Percentiles rank a stretch among this genome's conserved stretches.
phyloP scores from a whole-genome alignment of 495 filamentous ascomycete species.

The Endocarpon pusillum region DNA sequence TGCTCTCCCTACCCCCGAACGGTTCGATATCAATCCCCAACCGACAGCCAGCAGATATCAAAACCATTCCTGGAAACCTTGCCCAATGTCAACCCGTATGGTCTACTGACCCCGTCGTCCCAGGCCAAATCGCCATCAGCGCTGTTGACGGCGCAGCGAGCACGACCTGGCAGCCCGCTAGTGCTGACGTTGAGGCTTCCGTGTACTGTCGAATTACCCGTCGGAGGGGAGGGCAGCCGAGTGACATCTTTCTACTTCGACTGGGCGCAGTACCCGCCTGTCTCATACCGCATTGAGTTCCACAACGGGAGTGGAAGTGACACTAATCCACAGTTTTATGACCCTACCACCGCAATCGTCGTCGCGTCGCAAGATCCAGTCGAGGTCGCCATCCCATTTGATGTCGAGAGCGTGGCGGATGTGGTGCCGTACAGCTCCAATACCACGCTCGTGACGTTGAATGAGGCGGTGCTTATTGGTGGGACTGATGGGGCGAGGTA shows the following conservation, averaged over 20 bases:
- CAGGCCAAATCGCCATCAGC: slow-evolving; percentile 56
- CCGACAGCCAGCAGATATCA: slow-evolving; percentile 27
- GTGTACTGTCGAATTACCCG: slow-evolving; percentile 32
- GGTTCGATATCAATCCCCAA: slow-evolving; percentile 41
- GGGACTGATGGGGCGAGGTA: slow-evolving; percentile 21
- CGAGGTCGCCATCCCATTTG: slow-evolving; percentile 21
- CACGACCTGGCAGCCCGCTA: slow-evolving; percentile 55
- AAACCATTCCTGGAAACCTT: slow-evolving; percentile 41
- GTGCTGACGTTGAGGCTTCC: slow-evolving; percentile 26
- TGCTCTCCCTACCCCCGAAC: slow-evolving; percentile 32
- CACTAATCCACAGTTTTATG: slow-evolving; percentile 4
- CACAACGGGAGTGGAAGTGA: slow-evolving; percentile 25
- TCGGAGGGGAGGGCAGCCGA: slow-evolving; percentile 20
- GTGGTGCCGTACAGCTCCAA: slow-evolving; percentile 27
- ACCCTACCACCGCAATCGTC: not conserved
- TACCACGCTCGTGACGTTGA: slow-evolving; percentile 28
- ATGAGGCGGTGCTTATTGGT: slow-evolving; percentile 14
- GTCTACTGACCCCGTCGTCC: slow-evolving; percentile 30
- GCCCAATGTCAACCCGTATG: slow-evolving; percentile 45
- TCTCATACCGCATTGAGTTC: slow-evolving; percentile 37
- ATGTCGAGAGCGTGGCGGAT: slow-evolving; percentile 13
- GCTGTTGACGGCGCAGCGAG: slow-evolving; percentile 53
- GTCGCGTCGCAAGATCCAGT: slow-evolving; percentile 13
- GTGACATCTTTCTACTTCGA: slow-evolving; percentile 44
- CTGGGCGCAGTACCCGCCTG: slow-evolving; percentile 46